Evolutionary conservation across 129 eudicot species (phyloP), one percentile per base, ranked within the genome.

Genomic region (Sambucus nigra): DNA sequence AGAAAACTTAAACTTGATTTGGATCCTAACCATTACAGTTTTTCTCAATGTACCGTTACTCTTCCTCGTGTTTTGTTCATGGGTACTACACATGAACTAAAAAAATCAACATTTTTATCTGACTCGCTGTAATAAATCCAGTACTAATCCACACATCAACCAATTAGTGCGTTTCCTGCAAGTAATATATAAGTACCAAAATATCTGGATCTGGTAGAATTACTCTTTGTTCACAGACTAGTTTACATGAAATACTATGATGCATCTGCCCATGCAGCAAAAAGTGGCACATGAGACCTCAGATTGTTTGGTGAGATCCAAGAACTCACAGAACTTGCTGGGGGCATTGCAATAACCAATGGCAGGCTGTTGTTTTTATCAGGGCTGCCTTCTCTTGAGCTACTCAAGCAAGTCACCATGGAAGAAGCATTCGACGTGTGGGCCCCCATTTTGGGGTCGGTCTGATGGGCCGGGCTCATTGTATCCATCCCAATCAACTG

Each of bases 371-470:
- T 65, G 76, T 60, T 71, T 69, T 76, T 72, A 53, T 80, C 96
- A 0, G 89, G 96, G 68, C 96, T 88, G 65, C 74, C 94, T 63
- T 83, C 94, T 67, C 89, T 70, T 12, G 89, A 80, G 73, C 84
- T 74, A 55, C 77, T 67, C 71, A 82, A 64, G 69, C 88, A 79
- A n/a, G 88, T 72, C 14, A 65, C 81, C 64, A 80, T 7, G 5
- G 96, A 88, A 24, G 94, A 72, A 25, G 70, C 54, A 47, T 67
- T 75, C 4, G 89, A 80, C 23, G 74, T 14, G 45, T 77, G 85
- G 22, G 72, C 47, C 51, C 64, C 68, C 55, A 64, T 70, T 74
- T 78, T 76, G 0, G 61, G 81, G 51, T n/a, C 64, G 79, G 23
- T 70, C 53, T 67, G 77, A 18, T 47, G 64, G 41, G 54, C 25